A percentile compares a stretch with the other conserved stretches of the same genome.
Evolutionary conservation across 1,284 basidiomycete species (phyloP).

Genomic region (Cutaneotrichosporon cyanovorans): DNA sequence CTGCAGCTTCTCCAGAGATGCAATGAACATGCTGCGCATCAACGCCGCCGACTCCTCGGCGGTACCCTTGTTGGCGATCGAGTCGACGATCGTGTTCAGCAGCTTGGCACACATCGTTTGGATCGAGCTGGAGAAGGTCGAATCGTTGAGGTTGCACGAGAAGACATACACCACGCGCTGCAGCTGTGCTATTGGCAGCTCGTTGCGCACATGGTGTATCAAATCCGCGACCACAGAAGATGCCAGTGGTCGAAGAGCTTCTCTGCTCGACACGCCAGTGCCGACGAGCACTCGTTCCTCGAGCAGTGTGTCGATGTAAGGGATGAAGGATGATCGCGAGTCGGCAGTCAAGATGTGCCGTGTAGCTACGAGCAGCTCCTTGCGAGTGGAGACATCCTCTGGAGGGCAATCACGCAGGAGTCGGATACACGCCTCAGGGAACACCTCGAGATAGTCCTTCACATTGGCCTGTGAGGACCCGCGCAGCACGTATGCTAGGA

Average conservation of each 20-base stretch:
- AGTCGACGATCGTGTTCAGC: slow-evolving; percentile 82
- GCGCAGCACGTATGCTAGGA: slow-evolving; percentile 83
- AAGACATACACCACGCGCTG: slow-evolving; percentile 76
- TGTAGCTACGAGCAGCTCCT: slow-evolving; percentile 89
- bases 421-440: slow-evolving; percentile 74
- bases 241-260: slow-evolving; percentile 71
- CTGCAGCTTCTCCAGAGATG: slow-evolving; percentile 78
- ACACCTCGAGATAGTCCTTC: slow-evolving; percentile 69
- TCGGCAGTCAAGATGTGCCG: slow-evolving; percentile 81
- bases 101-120: slow-evolving; percentile 92
- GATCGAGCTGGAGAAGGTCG: slow-evolving; percentile 69
- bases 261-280: slow-evolving; percentile 65
- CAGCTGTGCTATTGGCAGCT: slow-evolving; percentile 73
- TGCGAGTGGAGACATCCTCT: slow-evolving; percentile 72
- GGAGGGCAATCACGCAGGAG: slow-evolving; percentile 90
- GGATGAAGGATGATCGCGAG: slow-evolving; percentile 71
- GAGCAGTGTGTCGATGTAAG: slow-evolving; percentile 81
- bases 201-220: slow-evolving; percentile 81
- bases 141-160: slow-evolving; percentile 82
- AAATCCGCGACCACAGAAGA: slow-evolving; percentile 89
- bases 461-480: slow-evolving; percentile 60
- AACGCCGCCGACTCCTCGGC: slow-evolving; percentile 60
- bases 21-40: slow-evolving; percentile 69
- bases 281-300: slow-evolving; percentile 90
- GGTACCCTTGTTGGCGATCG: slow-evolving; percentile 67